These are phyloP conservation scores for Coelastrella sp. DNA, from an alignment of 139 green algal genomes.

Conservation along the genomic window DNA sequence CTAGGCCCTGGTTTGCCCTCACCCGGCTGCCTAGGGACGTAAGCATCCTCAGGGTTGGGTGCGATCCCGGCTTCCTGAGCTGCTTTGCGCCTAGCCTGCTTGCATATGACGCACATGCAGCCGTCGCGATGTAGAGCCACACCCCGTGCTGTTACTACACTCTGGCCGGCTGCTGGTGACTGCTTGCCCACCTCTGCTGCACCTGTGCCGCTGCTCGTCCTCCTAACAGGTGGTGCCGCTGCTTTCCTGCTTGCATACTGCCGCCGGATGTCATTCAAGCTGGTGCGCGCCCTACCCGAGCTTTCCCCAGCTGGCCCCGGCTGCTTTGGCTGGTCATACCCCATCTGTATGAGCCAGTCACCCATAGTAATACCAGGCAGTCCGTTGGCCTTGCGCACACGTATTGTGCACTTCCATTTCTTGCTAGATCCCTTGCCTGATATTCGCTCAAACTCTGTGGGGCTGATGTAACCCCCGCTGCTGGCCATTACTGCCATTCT, in stretches of 20 bases:
- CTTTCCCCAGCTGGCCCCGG: constrained; percentile 4
- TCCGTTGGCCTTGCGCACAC: constrained; percentile 66
- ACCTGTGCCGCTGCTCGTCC: neutral
- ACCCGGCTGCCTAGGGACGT: neutral
- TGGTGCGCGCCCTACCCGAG: constrained; percentile 48
- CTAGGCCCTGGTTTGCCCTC: neutral
- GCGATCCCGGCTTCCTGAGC: constrained; percentile 10
- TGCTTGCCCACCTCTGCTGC: constrained; percentile 4
- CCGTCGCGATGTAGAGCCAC: constrained; percentile 65
- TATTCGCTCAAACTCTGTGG: constrained; percentile 89
- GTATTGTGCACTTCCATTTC: constrained; percentile 91
- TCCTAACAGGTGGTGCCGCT: neutral
- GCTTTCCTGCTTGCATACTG: constrained; percentile 3
- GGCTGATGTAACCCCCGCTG: constrained; percentile 64
- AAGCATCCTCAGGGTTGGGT: constrained; percentile 25
- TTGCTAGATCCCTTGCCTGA: constrained; percentile 81
- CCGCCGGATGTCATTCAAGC: constrained; percentile 39
- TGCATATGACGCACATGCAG: constrained; percentile 90
- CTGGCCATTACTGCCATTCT: constrained; percentile 49
- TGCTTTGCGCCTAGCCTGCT: constrained; percentile 74
- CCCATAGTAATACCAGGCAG: constrained; percentile 74
- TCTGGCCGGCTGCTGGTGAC: neutral
- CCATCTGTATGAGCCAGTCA: constrained; percentile 82
- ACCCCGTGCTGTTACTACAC: constrained; percentile 7
- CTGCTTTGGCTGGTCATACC: constrained; percentile 71